Percentiles rank a stretch among this genome's conserved stretches.
Evolutionary conservation across 1,139 yeast genomes (phyloP).

Genomic region (Blastobotrys ciferrii): DNA sequence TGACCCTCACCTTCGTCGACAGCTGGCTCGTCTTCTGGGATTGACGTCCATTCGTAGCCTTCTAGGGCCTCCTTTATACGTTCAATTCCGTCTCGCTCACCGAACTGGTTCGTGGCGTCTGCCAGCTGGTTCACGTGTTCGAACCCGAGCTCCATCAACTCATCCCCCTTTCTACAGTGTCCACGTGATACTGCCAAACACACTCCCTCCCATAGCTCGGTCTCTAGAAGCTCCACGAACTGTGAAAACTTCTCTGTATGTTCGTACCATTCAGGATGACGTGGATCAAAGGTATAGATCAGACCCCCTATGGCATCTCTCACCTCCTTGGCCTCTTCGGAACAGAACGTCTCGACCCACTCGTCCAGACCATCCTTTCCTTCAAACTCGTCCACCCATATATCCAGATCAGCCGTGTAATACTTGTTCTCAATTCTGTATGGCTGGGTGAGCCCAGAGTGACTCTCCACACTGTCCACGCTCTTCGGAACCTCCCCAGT

Average conservation of each 20-base stretch:
- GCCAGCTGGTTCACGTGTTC: constrained; percentile 28
- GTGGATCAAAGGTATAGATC: constrained; percentile 36
- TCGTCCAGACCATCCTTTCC: constrained; percentile 17
- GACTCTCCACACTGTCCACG: constrained; percentile 24
- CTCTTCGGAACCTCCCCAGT: constrained; percentile 26
- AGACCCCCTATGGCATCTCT: constrained; percentile 43
- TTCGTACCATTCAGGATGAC: constrained; percentile 5
- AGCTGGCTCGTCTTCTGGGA: background rate
- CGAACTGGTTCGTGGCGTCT: constrained; percentile 11
- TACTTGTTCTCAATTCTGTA: constrained; percentile 39
- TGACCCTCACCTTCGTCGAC: constrained; percentile 9
- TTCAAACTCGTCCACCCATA: constrained; percentile 46
- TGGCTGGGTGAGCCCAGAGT: constrained; percentile 39
- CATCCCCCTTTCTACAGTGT: constrained; percentile 21
- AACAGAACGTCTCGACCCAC: constrained; percentile 41
- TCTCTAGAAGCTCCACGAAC: constrained; percentile 25
- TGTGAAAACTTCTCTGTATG: constrained; percentile 20
- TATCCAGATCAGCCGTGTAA: constrained; percentile 37
- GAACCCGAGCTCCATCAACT: constrained; percentile 30
- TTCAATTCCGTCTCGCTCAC: constrained; percentile 24
- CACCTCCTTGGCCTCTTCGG: constrained; percentile 41
- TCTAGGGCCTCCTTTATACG: constrained; percentile 33
- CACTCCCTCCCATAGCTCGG: constrained; percentile 32
- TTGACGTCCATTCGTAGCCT: constrained; percentile 25
- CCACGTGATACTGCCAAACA: constrained; percentile 25